A percentile compares a stretch with the other conserved stretches of the same genome.
Conservation (phyloP, 2,329 filamentous ascomycete genomes). For the Neofusicoccum laricinum region DNA sequence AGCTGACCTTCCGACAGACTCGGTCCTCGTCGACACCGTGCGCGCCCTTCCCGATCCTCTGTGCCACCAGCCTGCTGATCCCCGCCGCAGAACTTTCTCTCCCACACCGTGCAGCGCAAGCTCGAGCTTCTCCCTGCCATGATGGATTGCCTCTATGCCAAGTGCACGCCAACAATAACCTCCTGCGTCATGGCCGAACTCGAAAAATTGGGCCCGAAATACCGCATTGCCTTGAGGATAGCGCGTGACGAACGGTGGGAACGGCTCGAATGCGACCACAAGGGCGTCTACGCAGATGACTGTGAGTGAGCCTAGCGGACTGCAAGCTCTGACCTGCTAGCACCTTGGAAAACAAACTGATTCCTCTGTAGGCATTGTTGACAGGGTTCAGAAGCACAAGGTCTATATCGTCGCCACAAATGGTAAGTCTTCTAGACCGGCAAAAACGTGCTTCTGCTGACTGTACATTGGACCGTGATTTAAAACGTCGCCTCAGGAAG, state of each 20-base stretch:
- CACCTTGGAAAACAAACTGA: background rate
- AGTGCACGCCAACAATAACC: slow-evolving; percentile 85
- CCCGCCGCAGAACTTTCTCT: slow-evolving; percentile 67
- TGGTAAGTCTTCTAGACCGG: slow-evolving; percentile 38
- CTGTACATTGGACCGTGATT: slow-evolving; percentile 23
- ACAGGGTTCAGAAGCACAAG: slow-evolving; percentile 45
- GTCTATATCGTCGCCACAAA: slow-evolving; percentile 54
- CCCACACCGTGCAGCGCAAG: slow-evolving; percentile 87
- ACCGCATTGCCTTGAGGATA: slow-evolving; percentile 79
- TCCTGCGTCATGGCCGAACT: slow-evolving; percentile 78
- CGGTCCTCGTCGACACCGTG: slow-evolving; percentile 70
- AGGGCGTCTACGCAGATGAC: slow-evolving; percentile 84
- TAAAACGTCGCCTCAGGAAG: slow-evolving; percentile 82
- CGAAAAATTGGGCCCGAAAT: slow-evolving; percentile 84
- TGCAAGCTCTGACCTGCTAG: background rate
- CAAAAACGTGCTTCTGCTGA: no score
- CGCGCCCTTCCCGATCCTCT: background rate
- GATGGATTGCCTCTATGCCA: slow-evolving; percentile 93
- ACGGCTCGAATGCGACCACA: slow-evolving; percentile 83
- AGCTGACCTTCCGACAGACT: no score
- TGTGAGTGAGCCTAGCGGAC: slow-evolving; percentile 46
- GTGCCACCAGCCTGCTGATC: slow-evolving; percentile 25
- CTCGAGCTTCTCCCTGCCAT: slow-evolving; percentile 81
- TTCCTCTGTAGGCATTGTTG: slow-evolving; percentile 27
- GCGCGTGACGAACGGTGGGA: slow-evolving; percentile 89